Percentiles rank a stretch among this genome's conserved stretches.
phyloP scores from a whole-genome alignment of 2,329 filamentous ascomycete genomes.

The Diaporthe aspalathi region DNA sequence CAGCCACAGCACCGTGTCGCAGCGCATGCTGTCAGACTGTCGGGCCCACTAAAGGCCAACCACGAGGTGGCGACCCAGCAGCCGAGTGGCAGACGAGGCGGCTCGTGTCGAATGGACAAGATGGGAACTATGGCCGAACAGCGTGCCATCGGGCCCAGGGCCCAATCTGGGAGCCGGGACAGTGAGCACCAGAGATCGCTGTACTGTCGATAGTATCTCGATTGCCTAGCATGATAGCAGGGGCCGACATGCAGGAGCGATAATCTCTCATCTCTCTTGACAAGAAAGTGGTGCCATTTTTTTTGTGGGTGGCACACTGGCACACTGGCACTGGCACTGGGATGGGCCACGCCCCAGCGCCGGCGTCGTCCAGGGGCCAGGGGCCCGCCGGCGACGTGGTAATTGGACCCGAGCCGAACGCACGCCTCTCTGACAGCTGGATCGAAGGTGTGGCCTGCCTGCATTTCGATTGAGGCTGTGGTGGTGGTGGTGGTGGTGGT shows the following conservation, averaged over 20 bases:
- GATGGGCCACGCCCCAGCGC: slow-evolving; percentile 25
- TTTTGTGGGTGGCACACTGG: slow-evolving; percentile 39
- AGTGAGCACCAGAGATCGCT: slow-evolving; percentile 33
- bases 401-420: slow-evolving; percentile 39
- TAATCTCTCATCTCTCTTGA: slow-evolving; percentile 40
- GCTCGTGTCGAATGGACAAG: slow-evolving; percentile 31
- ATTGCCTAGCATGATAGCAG: slow-evolving; percentile 36
- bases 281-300: slow-evolving; percentile 43
- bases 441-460: slow-evolving; percentile 40
- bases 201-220: slow-evolving; percentile 36
- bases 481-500: slow-evolving; percentile 1
- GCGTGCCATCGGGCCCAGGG: slow-evolving; percentile 22
- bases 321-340: slow-evolving; percentile 20
- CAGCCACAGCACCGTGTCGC: slow-evolving; percentile 22
- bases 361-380: slow-evolving; percentile 19
- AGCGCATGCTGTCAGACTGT: slow-evolving; percentile 21
- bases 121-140: slow-evolving; percentile 25
- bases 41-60: slow-evolving; percentile 11
- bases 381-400: slow-evolving; percentile 34
- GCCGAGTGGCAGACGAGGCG: slow-evolving; percentile 25
- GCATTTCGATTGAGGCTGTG: slow-evolving; percentile 14
- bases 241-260: slow-evolving; percentile 33
- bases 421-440: slow-evolving; percentile 40
- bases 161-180: slow-evolving; percentile 27
- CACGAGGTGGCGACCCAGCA: slow-evolving; percentile 24